phyloP scores from a whole-genome alignment of 1,284 basidiomycete genomes.

The Gymnopus androsaceus region DNA sequence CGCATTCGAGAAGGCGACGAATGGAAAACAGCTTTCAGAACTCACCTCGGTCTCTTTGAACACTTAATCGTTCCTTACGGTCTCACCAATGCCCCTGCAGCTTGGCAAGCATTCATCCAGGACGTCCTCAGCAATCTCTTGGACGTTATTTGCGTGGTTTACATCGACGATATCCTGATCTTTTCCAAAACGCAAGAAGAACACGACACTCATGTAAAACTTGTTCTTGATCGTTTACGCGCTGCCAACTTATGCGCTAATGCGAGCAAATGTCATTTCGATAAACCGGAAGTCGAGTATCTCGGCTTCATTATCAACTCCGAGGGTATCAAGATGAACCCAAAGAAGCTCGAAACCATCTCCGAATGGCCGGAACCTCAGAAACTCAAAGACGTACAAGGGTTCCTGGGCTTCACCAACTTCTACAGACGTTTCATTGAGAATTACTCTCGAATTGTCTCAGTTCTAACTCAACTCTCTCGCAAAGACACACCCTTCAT shows the following conservation, averaged over 20 bases:
- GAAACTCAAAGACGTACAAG: slow-evolving; percentile 25
- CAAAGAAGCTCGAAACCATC: slow-evolving; percentile 37
- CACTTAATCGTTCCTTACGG: not conserved
- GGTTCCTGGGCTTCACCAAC: slow-evolving; percentile 34
- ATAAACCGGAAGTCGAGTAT: slow-evolving; percentile 16
- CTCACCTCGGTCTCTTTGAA: slow-evolving; percentile 2
- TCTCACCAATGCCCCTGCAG: not conserved
- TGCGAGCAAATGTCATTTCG: slow-evolving; percentile 41
- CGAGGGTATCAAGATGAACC: slow-evolving; percentile 33
- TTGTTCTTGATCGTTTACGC: slow-evolving; percentile 33
- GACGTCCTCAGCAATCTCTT: slow-evolving; percentile 37
- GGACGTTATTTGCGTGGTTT: slow-evolving; percentile 34
- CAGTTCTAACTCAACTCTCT: slow-evolving; percentile 17
- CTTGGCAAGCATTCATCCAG: slow-evolving; percentile 38
- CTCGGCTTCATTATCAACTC: not conserved
- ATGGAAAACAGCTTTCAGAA: slow-evolving; percentile 9
- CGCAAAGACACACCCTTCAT: slow-evolving; percentile 8
- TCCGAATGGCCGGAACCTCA: slow-evolving; percentile 23
- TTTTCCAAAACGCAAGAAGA: slow-evolving; percentile 20
- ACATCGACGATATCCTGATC: slow-evolving; percentile 36
- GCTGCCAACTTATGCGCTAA: slow-evolving; percentile 35
- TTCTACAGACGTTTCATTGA: slow-evolving; percentile 42
- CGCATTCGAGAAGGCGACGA: not conserved
- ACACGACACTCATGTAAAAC: slow-evolving; percentile 22
- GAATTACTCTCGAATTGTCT: slow-evolving; percentile 26